Conservation (phyloP, 169 alveolate species). For the Neospora caninum region DNA sequence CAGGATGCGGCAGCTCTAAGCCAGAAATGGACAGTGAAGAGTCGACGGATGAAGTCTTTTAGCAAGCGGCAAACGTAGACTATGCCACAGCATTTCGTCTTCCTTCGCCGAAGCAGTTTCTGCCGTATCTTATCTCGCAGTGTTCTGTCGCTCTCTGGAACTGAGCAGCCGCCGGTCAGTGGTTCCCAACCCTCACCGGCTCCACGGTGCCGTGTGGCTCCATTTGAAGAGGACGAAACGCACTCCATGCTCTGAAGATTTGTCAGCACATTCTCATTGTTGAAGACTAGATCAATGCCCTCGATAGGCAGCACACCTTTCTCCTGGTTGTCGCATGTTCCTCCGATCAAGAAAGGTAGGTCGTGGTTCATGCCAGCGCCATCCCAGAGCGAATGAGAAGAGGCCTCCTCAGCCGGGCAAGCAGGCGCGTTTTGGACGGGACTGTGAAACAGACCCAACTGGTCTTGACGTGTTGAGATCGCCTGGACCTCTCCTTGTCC, state of each 20-base stretch:
- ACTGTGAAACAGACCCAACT: not conserved
- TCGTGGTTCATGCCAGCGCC: not conserved
- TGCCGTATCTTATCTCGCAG: conserved; percentile 29
- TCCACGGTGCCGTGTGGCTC: not conserved
- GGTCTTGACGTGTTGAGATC: not conserved
- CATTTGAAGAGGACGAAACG: not conserved
- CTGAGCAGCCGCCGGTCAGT: conserved; percentile 9
- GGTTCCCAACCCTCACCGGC: conserved; percentile 42
- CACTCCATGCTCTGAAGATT: conserved; percentile 26
- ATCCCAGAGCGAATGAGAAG: not conserved
- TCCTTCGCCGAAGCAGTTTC: conserved; percentile 7
- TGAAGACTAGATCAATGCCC: conserved; percentile 18
- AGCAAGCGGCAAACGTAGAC: not conserved
- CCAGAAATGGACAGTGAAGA: conserved; percentile 3
- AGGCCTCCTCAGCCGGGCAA: not conserved
- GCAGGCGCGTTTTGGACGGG: not conserved
- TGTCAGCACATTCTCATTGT: conserved; percentile 24
- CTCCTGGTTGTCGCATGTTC: not conserved
- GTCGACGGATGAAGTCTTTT: not conserved
- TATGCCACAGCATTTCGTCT: conserved; percentile 1
- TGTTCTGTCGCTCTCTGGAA: conserved; percentile 17
- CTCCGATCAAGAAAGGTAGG: conserved; percentile 2
- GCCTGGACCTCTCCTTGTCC: not conserved
- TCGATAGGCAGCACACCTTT: conserved; percentile 33
- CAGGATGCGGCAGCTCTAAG: conserved; percentile 13